Percentiles rank a stretch among this genome's conserved stretches.
These are phyloP conservation scores for Emergomyces orientalis DNA, from an alignment of 2,329 filamentous ascomycete genomes.

Conservation along the genomic window DNA sequence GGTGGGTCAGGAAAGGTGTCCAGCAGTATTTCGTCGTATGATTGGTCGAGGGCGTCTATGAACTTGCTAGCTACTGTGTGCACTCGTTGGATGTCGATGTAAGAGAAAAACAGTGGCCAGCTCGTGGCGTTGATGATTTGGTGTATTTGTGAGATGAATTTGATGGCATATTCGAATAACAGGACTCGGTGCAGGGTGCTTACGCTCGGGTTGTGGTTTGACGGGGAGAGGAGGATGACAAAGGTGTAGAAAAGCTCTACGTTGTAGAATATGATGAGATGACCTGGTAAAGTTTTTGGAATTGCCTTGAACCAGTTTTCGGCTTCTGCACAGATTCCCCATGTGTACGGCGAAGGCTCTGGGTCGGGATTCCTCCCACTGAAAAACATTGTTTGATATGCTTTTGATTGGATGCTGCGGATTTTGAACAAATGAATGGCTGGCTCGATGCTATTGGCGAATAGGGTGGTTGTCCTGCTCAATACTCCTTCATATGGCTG, in stretches of 20 bases:
- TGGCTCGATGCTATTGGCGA: conserved; percentile 53
- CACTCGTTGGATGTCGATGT: conserved; percentile 75
- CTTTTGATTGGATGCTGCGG: conserved; percentile 74
- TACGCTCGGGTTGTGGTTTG: conserved; percentile 58
- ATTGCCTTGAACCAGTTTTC: conserved; percentile 69
- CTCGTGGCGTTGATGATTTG: conserved; percentile 52
- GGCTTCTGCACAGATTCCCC: conserved; percentile 49
- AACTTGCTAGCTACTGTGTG: conserved; percentile 59
- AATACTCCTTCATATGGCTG: conserved; percentile 26
- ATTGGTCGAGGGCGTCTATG: conserved; percentile 47
- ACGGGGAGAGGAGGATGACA: conserved; percentile 79
- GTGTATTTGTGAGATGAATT: conserved; percentile 69
- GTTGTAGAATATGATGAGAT: conserved; percentile 68
- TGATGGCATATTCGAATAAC: conserved; percentile 76
- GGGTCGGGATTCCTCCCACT: conserved; percentile 59
- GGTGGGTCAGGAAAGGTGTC: conserved; percentile 24
- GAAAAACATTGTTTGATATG: conserved; percentile 84
- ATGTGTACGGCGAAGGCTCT: conserved; percentile 48
- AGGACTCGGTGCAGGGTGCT: conserved; percentile 67
- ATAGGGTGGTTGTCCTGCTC: conserved; percentile 33
- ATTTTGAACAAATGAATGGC: conserved; percentile 73
- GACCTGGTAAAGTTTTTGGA: conserved; percentile 53
- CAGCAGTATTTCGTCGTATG: conserved; percentile 39
- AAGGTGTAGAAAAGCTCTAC: conserved; percentile 86
- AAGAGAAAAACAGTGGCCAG: conserved; percentile 64